A percentile compares a stretch with the other conserved stretches of the same genome.
Evolutionary conservation across 495 filamentous ascomycete genomes (phyloP).

Genomic region (Trichoderma asperelloides): DNA sequence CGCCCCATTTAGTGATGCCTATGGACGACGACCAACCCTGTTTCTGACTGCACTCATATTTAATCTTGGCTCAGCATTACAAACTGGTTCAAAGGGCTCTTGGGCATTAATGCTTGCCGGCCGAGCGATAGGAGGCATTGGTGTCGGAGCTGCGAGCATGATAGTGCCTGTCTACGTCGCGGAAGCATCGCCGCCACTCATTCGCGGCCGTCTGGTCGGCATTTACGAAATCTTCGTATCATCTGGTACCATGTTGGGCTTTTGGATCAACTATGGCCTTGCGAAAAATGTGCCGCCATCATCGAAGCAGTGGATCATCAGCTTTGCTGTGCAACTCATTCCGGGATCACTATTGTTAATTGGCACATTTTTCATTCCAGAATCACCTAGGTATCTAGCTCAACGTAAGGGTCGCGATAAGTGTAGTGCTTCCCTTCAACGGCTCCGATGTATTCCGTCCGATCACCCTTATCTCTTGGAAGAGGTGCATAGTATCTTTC

Average conservation of each 20-base stretch:
- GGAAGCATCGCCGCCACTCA: slow-evolving; percentile 43
- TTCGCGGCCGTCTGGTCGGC: slow-evolving; percentile 48
- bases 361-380: slow-evolving; percentile 49
- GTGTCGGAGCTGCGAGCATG: slow-evolving; percentile 50
- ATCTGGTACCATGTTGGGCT: slow-evolving; percentile 45
- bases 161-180: slow-evolving; percentile 52
- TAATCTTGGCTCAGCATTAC: slow-evolving; percentile 46
- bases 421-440: slow-evolving; percentile 43
- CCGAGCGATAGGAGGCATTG: slow-evolving; percentile 53
- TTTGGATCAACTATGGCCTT: slow-evolving; percentile 50
- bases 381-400: slow-evolving; percentile 66
- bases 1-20: slow-evolving; percentile 25
- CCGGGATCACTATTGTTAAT: slow-evolving; percentile 50
- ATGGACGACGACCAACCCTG: slow-evolving; percentile 46
- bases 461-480: slow-evolving; percentile 56
- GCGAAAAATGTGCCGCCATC: slow-evolving; percentile 29
- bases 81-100: slow-evolving; percentile 40
- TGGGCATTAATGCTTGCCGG: slow-evolving; percentile 52
- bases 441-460: slow-evolving; percentile 45
- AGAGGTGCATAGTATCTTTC: slow-evolving; percentile 57
- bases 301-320: slow-evolving; percentile 50
- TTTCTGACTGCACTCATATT: slow-evolving; percentile 48
- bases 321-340: slow-evolving; percentile 56
- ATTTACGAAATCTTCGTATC: slow-evolving; percentile 53
- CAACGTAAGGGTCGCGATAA: slow-evolving; percentile 63